Evolutionary conservation across 345 rosid species (phyloP).

Genomic region (Angophora floribunda): DNA sequence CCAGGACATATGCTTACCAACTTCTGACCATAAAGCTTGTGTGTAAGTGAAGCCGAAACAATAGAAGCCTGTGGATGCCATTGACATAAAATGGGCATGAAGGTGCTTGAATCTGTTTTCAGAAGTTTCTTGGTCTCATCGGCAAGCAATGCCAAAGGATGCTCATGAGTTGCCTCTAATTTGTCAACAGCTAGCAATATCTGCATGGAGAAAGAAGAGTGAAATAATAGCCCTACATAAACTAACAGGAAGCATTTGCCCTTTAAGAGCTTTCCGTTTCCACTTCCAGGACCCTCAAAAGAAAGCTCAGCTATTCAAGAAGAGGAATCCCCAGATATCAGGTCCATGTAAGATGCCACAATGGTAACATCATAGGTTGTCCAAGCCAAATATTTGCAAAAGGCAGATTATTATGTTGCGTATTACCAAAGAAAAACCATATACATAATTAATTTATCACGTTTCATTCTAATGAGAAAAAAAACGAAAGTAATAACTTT

Average conservation of each 20-base stretch:
- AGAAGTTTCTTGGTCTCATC: slow-evolving; percentile 76
- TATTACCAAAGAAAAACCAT: neutral
- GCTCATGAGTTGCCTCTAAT: slow-evolving; percentile 54
- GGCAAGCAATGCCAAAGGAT: slow-evolving; percentile 82
- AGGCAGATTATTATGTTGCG: neutral
- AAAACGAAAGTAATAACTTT: neutral
- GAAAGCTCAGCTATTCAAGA: neutral
- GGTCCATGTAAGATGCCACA: neutral
- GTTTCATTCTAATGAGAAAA: neutral
- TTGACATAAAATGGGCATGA: slow-evolving; percentile 70
- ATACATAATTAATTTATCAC: neutral
- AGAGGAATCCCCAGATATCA: neutral
- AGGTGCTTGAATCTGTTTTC: slow-evolving; percentile 56
- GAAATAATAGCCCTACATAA: neutral
- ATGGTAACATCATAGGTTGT: neutral
- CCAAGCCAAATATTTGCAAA: neutral
- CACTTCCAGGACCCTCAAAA: neutral
- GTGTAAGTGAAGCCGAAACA: slow-evolving; percentile 76
- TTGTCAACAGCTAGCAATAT: slow-evolving; percentile 53
- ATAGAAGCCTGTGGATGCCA: slow-evolving; percentile 77
- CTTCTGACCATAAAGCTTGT: slow-evolving; percentile 80
- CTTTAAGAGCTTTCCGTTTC: neutral
- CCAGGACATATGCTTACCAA: slow-evolving; percentile 44
- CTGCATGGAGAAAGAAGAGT: slow-evolving; percentile 26
- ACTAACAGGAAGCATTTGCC: neutral